Percentiles rank a stretch among this genome's conserved stretches.
Evolutionary conservation across 1,139 yeast species (phyloP).

Genomic region (Candida tetrigidarum): DNA sequence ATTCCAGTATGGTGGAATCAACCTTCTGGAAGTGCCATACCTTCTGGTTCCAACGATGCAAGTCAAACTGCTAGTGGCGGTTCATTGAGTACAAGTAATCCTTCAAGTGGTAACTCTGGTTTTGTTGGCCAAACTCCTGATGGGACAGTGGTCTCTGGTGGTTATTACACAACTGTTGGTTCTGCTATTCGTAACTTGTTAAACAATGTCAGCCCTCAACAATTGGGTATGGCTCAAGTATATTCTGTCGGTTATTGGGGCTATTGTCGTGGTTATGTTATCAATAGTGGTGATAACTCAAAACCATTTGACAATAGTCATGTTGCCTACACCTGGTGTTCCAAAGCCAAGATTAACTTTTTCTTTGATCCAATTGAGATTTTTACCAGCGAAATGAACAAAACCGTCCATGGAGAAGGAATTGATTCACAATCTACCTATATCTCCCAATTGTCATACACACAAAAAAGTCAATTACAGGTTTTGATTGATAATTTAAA

Average conservation of each 20-base stretch:
- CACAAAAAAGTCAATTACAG: conserved; percentile 29
- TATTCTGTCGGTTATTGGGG: conserved; percentile 75
- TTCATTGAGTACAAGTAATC: background rate
- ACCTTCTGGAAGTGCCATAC: background rate
- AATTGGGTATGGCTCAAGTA: conserved; percentile 60
- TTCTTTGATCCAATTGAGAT: conserved; percentile 57
- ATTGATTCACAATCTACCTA: conserved; percentile 20
- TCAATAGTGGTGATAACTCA: conserved; percentile 17
- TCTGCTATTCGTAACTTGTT: conserved; percentile 20
- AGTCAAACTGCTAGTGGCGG: conserved; percentile 5
- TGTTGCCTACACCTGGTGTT: conserved; percentile 58
- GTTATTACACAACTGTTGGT: conserved; percentile 17
- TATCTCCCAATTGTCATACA: conserved; percentile 21
- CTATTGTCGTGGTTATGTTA: conserved; percentile 61
- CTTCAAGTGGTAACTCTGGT: conserved; percentile 8
- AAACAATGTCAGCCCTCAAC: conserved; percentile 23
- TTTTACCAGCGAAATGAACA: conserved; percentile 42
- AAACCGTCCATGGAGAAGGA: conserved; percentile 26
- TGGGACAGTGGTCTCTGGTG: conserved; percentile 12
- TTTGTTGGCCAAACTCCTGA: conserved; percentile 7
- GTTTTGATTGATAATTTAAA: conserved; percentile 34
- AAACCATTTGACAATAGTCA: conserved; percentile 32
- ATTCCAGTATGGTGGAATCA: background rate
- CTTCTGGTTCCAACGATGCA: conserved; percentile 9
- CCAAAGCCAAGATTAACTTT: conserved; percentile 50